These are phyloP conservation scores for Alternaria triticimaculans DNA, from an alignment of 2,329 filamentous ascomycete genomes.

Conservation along the genomic window DNA sequence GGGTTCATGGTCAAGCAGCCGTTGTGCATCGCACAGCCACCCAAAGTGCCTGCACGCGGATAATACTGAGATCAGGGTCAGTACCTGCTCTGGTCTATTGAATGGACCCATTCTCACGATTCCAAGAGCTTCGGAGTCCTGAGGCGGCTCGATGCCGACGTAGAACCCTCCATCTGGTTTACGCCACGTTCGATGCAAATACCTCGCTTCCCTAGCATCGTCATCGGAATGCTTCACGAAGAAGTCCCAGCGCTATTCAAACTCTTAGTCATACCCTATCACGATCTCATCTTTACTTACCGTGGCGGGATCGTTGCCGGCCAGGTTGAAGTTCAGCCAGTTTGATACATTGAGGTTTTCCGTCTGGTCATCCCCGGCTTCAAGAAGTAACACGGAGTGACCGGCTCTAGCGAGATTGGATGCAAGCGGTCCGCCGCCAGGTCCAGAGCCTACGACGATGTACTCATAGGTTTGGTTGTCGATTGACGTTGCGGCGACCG, in stretches of 20 bases:
- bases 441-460: constrained; percentile 59
- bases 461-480: constrained; percentile 53
- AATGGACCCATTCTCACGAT: not conserved
- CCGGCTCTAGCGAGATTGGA: constrained; percentile 52
- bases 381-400: constrained; percentile 63
- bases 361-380: constrained; percentile 64
- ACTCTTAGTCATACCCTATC: not conserved
- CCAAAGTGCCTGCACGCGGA: constrained; percentile 63
- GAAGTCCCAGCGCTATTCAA: constrained; percentile 61
- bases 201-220: constrained; percentile 57
- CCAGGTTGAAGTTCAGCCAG: constrained; percentile 56
- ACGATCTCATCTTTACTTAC: rapidly evolving
- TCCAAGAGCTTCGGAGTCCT: constrained; percentile 34
- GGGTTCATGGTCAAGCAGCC: constrained; percentile 61
- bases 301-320: constrained; percentile 43
- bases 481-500: not conserved
- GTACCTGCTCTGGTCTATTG: not conserved
- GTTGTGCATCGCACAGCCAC: constrained; percentile 67
- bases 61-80: constrained; percentile 51
- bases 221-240: constrained; percentile 67
- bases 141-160: constrained; percentile 60
- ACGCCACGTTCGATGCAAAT: constrained; percentile 64
- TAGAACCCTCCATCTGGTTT: constrained; percentile 60
- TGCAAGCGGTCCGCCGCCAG: constrained; percentile 23
- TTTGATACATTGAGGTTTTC: constrained; percentile 59